Percentiles rank a stretch among this genome's conserved stretches.
Evolutionary conservation across 1,139 yeast species (phyloP).

Genomic region (Suhomyces bribrorum): DNA sequence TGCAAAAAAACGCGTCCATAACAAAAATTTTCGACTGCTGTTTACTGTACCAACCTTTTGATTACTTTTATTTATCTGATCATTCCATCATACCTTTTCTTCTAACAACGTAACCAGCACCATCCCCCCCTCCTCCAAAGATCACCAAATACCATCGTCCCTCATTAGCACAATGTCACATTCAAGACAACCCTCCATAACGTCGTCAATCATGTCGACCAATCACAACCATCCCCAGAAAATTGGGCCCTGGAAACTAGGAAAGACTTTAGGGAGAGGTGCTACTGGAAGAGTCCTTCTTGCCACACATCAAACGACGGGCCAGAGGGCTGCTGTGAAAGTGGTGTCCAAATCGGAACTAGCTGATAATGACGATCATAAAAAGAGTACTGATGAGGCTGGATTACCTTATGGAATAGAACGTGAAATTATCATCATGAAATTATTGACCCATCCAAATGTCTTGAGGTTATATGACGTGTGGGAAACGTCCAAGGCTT

Average conservation of each 20-base stretch:
- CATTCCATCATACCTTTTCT: constrained; percentile 1
- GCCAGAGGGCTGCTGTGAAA: constrained; percentile 79
- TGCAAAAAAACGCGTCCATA: constrained; percentile 8
- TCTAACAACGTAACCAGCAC: background rate
- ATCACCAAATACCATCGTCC: constrained; percentile 3
- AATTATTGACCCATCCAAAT: constrained; percentile 72
- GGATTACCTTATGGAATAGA: constrained; percentile 81
- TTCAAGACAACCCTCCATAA: constrained; percentile 43
- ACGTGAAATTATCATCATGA: constrained; percentile 82
- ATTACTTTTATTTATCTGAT: constrained; percentile 9
- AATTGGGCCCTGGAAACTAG: constrained; percentile 80
- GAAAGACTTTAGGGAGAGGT: constrained; percentile 78
- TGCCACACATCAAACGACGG: constrained; percentile 68
- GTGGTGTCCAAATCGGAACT: constrained; percentile 69
- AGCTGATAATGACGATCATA: constrained; percentile 39
- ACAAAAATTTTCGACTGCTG: constrained; percentile 12
- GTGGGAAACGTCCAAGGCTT: constrained; percentile 79
- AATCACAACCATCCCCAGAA: constrained; percentile 45
- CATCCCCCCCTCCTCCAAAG: background rate
- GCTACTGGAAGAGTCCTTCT: constrained; percentile 78
- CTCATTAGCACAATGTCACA: constrained; percentile 30
- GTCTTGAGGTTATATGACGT: constrained; percentile 77
- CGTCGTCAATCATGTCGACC: constrained; percentile 36
- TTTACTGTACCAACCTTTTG: constrained; percentile 11
- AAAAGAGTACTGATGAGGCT: constrained; percentile 40